Evolutionary conservation across 495 filamentous ascomycete genomes (phyloP).

Genomic region (Choiromyces venosus): DNA sequence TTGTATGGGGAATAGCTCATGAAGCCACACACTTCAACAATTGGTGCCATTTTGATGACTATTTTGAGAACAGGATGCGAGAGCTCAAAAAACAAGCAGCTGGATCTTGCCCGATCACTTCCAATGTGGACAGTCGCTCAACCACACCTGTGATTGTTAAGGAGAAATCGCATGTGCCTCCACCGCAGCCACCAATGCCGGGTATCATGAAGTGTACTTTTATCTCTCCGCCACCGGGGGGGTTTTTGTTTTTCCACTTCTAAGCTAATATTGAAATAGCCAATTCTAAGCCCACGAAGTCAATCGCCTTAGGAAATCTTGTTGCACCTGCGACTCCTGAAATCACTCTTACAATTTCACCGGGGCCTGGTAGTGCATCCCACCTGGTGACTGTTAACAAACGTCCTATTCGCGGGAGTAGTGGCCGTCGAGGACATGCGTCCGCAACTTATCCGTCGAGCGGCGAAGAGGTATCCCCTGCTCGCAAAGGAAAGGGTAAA

Average conservation of each 20-base stretch:
- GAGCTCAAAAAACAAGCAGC: slow-evolving; percentile 59
- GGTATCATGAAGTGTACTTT: no score
- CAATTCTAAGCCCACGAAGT: no score
- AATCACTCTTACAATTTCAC: slow-evolving; percentile 60
- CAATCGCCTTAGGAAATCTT: no score
- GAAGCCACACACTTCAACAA: slow-evolving; percentile 65
- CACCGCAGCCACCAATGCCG: slow-evolving; percentile 52
- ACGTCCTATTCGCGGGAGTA: slow-evolving; percentile 64
- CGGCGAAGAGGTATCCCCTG: no score
- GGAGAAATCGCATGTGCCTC: slow-evolving; percentile 43
- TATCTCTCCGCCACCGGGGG: no score
- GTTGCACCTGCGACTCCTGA: slow-evolving; percentile 68
- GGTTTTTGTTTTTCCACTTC: no score
- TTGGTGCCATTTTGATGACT: slow-evolving; percentile 73
- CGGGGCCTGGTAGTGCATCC: slow-evolving; percentile 50
- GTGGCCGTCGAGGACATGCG: slow-evolving; percentile 66
- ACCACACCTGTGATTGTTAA: slow-evolving; percentile 53
- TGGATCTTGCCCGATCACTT: slow-evolving; percentile 42
- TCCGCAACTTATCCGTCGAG: slow-evolving; percentile 65
- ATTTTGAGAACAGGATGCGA: no score
- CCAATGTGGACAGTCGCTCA: slow-evolving; percentile 35
- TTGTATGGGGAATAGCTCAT: slow-evolving; percentile 79
- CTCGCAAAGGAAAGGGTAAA: slow-evolving; percentile 52
- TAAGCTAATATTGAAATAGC: no score
- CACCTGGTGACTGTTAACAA: slow-evolving; percentile 66